A percentile compares a stretch with the other conserved stretches of the same genome.
Evolutionary conservation across 768 basidiomycete species (phyloP).

Genomic region (Hygrocybe coccinea): DNA sequence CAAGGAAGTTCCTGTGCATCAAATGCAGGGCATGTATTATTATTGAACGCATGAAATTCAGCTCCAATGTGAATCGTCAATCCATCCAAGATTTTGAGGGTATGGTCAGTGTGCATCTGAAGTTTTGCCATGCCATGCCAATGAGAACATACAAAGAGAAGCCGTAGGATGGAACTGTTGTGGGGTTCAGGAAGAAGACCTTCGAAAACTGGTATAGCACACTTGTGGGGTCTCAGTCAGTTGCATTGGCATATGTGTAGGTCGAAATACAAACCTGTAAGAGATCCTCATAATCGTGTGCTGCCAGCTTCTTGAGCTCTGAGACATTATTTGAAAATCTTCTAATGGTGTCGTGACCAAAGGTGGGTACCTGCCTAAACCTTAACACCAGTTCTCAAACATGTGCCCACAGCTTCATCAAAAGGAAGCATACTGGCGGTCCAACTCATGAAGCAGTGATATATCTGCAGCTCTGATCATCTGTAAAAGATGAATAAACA

Average conservation of each 20-base stretch:
- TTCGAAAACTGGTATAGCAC: background rate
- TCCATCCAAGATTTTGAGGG: background rate
- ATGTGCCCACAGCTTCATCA: background rate
- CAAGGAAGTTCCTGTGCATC: slow-evolving; percentile 3
- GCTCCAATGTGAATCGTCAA: background rate
- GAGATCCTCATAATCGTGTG: slow-evolving; percentile 19
- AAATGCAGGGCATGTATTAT: slow-evolving; percentile 3
- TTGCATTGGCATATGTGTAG: background rate
- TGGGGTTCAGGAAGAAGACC: slow-evolving; percentile 5
- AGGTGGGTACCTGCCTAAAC: background rate
- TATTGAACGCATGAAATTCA: slow-evolving; percentile 1
- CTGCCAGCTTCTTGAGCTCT: slow-evolving; percentile 22
- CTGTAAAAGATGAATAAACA: slow-evolving; percentile 16
- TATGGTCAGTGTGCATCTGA: slow-evolving; percentile 10
- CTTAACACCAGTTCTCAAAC: background rate
- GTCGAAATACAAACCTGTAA: slow-evolving; percentile 12
- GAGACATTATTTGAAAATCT: slow-evolving; percentile 15
- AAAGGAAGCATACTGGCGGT: background rate
- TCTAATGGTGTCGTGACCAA: slow-evolving; percentile 10
- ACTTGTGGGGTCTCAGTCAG: background rate
- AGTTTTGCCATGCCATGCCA: slow-evolving; percentile 42
- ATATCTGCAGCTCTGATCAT: background rate
- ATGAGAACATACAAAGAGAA: slow-evolving; percentile 13
- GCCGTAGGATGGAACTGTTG: background rate
- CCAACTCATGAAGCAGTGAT: slow-evolving; percentile 1